A percentile compares a stretch with the other conserved stretches of the same genome.
These are phyloP conservation scores for Nothophaeocryptopus gaeumannii DNA, from an alignment of 2,329 filamentous ascomycete genomes.

Conservation along the genomic window DNA sequence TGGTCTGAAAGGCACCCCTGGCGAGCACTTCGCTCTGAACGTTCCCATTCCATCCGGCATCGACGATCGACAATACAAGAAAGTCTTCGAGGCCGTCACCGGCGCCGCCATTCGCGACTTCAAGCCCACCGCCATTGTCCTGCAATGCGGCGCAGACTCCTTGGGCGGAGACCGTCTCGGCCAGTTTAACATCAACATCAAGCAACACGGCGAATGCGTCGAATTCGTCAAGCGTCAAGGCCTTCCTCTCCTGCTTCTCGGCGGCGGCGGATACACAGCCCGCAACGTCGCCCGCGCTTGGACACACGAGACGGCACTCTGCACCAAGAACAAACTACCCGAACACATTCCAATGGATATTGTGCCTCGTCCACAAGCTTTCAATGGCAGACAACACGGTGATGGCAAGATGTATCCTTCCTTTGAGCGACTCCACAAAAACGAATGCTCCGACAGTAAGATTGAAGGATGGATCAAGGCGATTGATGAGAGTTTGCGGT, in stretches of 20 bases:
- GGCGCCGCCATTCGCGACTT: conserved; percentile 76
- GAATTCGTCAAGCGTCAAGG: conserved; percentile 78
- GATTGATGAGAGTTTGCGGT: conserved; percentile 70
- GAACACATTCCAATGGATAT: conserved; percentile 69
- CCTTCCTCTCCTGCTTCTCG: conserved; percentile 83
- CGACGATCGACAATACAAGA: conserved; percentile 72
- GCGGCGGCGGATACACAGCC: conserved; percentile 93
- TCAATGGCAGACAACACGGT: conserved; percentile 71
- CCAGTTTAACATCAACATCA: conserved; percentile 94
- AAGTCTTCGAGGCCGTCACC: conserved; percentile 79
- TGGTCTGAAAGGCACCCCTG: conserved; percentile 71
- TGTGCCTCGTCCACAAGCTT: conserved; percentile 83
- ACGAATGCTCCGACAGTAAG: conserved; percentile 74
- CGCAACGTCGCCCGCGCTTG: conserved; percentile 94
- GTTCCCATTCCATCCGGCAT: conserved; percentile 68
- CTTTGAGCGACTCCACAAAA: conserved; percentile 63
- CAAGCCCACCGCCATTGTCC: conserved; percentile 83
- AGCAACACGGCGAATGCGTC: conserved; percentile 88
- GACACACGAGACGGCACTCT: conserved; percentile 94
- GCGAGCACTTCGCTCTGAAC: conserved; percentile 67
- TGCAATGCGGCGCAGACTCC: conserved; percentile 94
- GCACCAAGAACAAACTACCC: conserved; percentile 70
- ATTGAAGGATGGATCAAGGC: conserved; percentile 52
- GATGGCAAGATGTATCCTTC: conserved; percentile 74
- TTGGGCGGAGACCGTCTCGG: conserved; percentile 90